These are phyloP conservation scores for Salvia miltiorrhiza DNA, from an alignment of 257 asterid species.

Conservation along the genomic window DNA sequence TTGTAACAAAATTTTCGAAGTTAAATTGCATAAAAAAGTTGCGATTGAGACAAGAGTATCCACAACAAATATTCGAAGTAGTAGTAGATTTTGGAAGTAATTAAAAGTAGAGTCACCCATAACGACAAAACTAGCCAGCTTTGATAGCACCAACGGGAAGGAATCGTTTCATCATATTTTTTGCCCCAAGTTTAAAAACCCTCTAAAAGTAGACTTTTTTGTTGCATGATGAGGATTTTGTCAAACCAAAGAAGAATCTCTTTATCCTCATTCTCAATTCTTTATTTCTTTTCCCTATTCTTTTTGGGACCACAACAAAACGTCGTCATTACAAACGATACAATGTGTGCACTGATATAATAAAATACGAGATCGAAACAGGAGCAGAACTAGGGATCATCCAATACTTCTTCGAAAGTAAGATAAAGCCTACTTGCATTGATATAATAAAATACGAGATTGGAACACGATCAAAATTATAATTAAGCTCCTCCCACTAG, in stretches of 20 bases:
- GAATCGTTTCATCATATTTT: conserved; percentile 34
- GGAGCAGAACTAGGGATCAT: too few relatives aligned
- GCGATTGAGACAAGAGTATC: conserved; percentile 1
- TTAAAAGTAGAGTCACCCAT: conserved; percentile 28
- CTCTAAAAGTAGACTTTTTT: conserved; percentile 4
- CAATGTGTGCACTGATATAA: neutral
- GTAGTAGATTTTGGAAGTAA: conserved; percentile 29
- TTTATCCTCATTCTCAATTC: conserved; percentile 15
- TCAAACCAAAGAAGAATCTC: conserved; percentile 26
- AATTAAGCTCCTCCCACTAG: neutral
- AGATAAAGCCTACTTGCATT: too few relatives aligned
- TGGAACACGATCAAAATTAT: neutral
- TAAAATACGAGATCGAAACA: neutral
- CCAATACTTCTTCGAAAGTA: too few relatives aligned
- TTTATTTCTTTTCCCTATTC: neutral
- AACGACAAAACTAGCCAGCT: conserved; percentile 68
- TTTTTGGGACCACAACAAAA: too few relatives aligned
- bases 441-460: neutral
- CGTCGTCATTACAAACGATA: neutral
- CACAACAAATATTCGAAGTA: conserved; percentile 20
- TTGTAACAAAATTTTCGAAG: neutral
- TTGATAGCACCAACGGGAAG: conserved; percentile 45
- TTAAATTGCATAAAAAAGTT: neutral
- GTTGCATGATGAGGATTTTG: conserved; percentile 13
- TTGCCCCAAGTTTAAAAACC: neutral